Evolutionary conservation across 2,329 filamentous ascomycete genomes (phyloP), one percentile per base, ranked within the genome.

Genomic region (Diplodia seriata): DNA sequence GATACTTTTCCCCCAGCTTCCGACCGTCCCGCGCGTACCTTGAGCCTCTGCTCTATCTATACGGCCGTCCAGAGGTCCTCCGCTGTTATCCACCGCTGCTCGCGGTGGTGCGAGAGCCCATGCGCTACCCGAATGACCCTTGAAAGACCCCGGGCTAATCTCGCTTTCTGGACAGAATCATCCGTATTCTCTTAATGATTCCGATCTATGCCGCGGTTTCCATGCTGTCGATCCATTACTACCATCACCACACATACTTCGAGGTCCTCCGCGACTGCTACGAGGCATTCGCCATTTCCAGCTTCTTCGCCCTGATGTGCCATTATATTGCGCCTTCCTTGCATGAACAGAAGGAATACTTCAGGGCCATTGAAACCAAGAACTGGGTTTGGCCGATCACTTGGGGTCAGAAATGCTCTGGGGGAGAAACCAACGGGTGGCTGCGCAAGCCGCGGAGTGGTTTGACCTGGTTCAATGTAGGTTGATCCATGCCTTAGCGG

Each of bases 101-200:
- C 20, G 43, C n/a, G 47, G 26, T 14, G 31, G 26, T 26, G 47
- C 20, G 36, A 12, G 14, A 47, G 47, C 14, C 59, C 47, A 26
- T 26, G 43, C 57, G 26, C 56, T 47, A 20, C 23, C 56, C 38
- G 14, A 33, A 9, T 11, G 26, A 11, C n/a, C 18, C 20, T 33
- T 9, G 26, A 31, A 38, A 40, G 11, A 33, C 5, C 31, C 61
- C 15, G 43, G 20, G 47, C 51, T 62, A 53, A 66, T 33, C n/a
- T 26, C 12, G n/a, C 14, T 12, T 4, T 20, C 50, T 38, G 8
- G 18, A 20, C 72, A 92, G 89, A 76, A 93, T 95, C 74, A 94
- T 96, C 73, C 91, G 93, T 59, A 94, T 97, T 72, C 85, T 97
- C 31, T 89, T 94, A 77, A 94, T 96, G 91, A 87, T 96, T 61